Percentiles rank a stretch among this genome's conserved stretches.
Conservation (phyloP, 495 filamentous ascomycete genomes). For the Aspergillus egyptiacus region DNA sequence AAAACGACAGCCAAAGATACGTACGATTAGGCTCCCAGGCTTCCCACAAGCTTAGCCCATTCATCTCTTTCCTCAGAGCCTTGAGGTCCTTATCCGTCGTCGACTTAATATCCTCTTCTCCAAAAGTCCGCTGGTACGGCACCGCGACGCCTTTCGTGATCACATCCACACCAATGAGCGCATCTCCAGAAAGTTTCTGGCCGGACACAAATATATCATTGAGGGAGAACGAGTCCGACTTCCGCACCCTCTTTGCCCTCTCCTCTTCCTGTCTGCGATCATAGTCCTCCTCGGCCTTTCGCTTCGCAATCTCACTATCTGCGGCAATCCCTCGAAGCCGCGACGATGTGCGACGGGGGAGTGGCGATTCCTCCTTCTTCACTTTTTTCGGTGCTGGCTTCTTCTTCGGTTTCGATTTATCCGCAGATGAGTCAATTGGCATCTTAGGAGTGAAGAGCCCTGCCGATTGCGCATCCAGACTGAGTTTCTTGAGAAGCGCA, state of each 20-base stretch:
- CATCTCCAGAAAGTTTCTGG: constrained; percentile 49
- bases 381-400: constrained; percentile 43
- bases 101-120: constrained; percentile 69
- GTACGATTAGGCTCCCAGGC: constrained; percentile 70
- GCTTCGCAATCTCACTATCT: constrained; percentile 68
- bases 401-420: constrained; percentile 39
- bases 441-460: constrained; percentile 44
- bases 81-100: constrained; percentile 74
- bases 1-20: constrained; percentile 11
- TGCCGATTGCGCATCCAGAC: constrained; percentile 47
- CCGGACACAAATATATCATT: constrained; percentile 77
- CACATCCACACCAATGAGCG: constrained; percentile 46
- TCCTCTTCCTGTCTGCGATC: constrained; percentile 56
- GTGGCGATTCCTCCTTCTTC: constrained; percentile 39
- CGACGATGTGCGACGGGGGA: constrained; percentile 59
- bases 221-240: constrained; percentile 64
- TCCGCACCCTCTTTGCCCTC: constrained; percentile 62
- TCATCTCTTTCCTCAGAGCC: constrained; percentile 74
- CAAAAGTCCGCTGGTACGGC: constrained; percentile 77
- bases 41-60: constrained; percentile 71
- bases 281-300: constrained; percentile 71
- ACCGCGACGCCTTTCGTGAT: constrained; percentile 62
- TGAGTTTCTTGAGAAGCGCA: constrained; percentile 56
- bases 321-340: constrained; percentile 60
- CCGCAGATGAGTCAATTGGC: constrained; percentile 22